Percentiles rank a stretch among this genome's conserved stretches.
phyloP scores from a whole-genome alignment of 208 protist species.

The Balamuthia mandrillaris region DNA sequence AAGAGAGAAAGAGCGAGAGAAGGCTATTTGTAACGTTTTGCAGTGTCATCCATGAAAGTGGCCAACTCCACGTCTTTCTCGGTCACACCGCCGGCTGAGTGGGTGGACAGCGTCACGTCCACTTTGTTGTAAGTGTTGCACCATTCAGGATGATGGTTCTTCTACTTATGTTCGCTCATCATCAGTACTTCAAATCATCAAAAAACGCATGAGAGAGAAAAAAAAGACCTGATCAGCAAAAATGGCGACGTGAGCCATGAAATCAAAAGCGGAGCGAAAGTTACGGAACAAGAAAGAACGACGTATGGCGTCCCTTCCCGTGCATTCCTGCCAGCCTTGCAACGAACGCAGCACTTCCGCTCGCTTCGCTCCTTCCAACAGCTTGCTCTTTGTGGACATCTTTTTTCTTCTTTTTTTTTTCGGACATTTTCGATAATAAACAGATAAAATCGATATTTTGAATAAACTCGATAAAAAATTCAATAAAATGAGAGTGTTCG shows the following conservation, averaged over 20 bases:
- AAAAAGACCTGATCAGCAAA: slow-evolving; percentile 72
- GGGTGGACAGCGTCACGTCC: slow-evolving; percentile 84
- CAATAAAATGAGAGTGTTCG: too few relatives aligned
- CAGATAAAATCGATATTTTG: too few relatives aligned
- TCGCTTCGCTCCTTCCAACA: too few relatives aligned
- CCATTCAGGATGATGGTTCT: slow-evolving; percentile 88
- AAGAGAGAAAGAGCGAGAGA: too few relatives aligned
- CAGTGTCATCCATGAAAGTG: not conserved
- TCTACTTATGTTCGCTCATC: slow-evolving; percentile 8
- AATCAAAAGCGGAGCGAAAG: slow-evolving; percentile 81
- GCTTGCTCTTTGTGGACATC: too few relatives aligned
- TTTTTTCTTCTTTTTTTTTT: too few relatives aligned
- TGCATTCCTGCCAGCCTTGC: too few relatives aligned
- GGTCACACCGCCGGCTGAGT: slow-evolving; percentile 79
- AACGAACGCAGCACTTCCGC: too few relatives aligned
- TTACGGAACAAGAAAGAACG: slow-evolving; percentile 52
- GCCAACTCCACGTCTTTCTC: slow-evolving; percentile 50
- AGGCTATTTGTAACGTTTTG: too few relatives aligned
- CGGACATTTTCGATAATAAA: too few relatives aligned
- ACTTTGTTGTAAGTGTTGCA: slow-evolving; percentile 89
- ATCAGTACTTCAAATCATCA: not conserved
- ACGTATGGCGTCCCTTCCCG: slow-evolving; percentile 42
- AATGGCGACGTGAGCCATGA: slow-evolving; percentile 79
- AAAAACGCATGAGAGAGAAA: not conserved
- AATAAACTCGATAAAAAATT: too few relatives aligned